phyloP scores from a whole-genome alignment of 1,139 yeast genomes.

The Pichia sp. region DNA sequence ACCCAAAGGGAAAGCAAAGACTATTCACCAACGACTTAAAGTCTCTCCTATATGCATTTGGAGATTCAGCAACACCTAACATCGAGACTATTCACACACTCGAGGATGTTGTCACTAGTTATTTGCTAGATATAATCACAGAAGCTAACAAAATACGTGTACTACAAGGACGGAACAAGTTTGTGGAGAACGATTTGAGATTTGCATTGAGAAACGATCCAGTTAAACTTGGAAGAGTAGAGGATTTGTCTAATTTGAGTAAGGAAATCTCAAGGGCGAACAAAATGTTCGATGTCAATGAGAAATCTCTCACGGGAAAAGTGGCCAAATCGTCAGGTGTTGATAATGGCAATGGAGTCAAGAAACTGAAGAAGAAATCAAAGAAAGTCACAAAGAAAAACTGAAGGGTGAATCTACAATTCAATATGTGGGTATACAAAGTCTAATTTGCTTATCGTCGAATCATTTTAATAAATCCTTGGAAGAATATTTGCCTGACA shows the following conservation, averaged over 20 bases:
- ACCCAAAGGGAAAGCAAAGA: conserved; percentile 20
- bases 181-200: conserved; percentile 82
- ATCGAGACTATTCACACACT: conserved; percentile 71
- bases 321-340: neutral
- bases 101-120: conserved; percentile 80
- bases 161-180: conserved; percentile 34
- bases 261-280: conserved; percentile 73
- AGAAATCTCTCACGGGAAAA: conserved; percentile 9
- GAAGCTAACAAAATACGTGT: conserved; percentile 51
- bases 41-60: conserved; percentile 74
- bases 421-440: too few relatives aligned
- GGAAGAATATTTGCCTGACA: conserved; percentile 4
- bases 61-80: conserved; percentile 75
- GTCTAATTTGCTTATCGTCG: too few relatives aligned
- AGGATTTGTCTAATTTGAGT: conserved; percentile 69
- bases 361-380: neutral
- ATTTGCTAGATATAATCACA: conserved; percentile 61
- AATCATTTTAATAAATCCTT: conserved; percentile 5
- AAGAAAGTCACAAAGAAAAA: too few relatives aligned
- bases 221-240: conserved; percentile 74
- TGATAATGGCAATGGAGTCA: neutral
- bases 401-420: too few relatives aligned
- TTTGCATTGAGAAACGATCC: conserved; percentile 82
- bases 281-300: conserved; percentile 58
- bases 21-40: conserved; percentile 56